phyloP scores from a whole-genome alignment of 192 early-diverging fungal species.

The Oehlia diaphana region DNA sequence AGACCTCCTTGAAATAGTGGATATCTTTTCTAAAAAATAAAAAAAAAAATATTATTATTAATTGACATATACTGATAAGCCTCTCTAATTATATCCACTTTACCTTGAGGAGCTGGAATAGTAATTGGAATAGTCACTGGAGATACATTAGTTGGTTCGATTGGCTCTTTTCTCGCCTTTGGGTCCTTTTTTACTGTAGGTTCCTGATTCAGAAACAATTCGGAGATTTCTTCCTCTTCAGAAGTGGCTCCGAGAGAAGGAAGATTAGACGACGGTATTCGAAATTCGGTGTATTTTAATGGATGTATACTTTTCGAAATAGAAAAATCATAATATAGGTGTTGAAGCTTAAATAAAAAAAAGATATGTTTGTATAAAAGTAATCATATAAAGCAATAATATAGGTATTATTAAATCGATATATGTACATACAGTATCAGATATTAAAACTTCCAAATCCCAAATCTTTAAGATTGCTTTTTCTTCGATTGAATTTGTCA shows the following conservation, averaged over 20 bases:
- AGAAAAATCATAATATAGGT: neutral
- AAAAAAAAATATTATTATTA: neutral
- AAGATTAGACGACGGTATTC: too few relatives aligned
- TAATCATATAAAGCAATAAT: neutral
- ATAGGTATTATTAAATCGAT: neutral
- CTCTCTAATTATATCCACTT: neutral
- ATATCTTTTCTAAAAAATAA: neutral
- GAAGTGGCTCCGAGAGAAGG: neutral
- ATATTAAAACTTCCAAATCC: constrained; percentile 1
- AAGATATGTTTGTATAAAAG: neutral
- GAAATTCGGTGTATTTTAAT: neutral
- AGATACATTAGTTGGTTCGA: neutral
- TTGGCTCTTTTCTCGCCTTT: neutral
- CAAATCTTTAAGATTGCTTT: constrained; percentile 7
- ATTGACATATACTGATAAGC: neutral
- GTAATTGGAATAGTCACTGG: neutral
- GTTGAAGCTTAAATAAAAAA: constrained; percentile 2
- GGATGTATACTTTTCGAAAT: neutral
- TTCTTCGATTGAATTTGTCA: constrained; percentile 18
- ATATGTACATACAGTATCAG: constrained; percentile 14
- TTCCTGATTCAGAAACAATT: neutral
- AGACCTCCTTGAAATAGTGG: neutral
- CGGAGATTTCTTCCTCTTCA: neutral
- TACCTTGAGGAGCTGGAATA: neutral
- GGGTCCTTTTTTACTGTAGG: neutral